phyloP scores from a whole-genome alignment of 108 stramenopile genomes.

The Stephanodiscus minutulus region DNA sequence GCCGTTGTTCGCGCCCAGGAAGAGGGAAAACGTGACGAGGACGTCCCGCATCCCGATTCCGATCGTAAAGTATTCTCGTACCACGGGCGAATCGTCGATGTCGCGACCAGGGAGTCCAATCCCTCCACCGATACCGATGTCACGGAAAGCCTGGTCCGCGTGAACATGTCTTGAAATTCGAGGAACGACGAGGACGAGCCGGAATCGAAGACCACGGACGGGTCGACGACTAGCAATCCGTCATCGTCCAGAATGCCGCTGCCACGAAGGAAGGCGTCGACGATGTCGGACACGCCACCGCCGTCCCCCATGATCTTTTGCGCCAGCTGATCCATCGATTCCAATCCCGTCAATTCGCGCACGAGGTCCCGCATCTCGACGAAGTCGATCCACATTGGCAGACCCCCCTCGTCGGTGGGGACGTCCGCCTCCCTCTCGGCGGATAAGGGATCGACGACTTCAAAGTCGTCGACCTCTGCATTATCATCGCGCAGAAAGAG shows the following conservation, averaged over 20 bases:
- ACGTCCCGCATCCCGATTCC: constrained; percentile 39
- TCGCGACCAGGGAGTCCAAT: constrained; percentile 42
- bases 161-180: constrained; percentile 6
- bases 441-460: constrained; percentile 3
- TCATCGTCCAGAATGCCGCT: constrained; percentile 30
- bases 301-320: neutral
- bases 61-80: constrained; percentile 43
- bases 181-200: constrained; percentile 1
- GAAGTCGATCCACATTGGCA: constrained; percentile 26
- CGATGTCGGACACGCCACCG: neutral
- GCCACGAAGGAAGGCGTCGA: constrained; percentile 28
- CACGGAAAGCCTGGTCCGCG: constrained; percentile 37
- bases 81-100: constrained; percentile 15
- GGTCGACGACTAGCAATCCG: constrained; percentile 43
- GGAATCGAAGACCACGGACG: constrained; percentile 16
- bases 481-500: neutral
- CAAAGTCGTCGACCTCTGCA: neutral
- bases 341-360: constrained; percentile 2
- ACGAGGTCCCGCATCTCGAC: constrained; percentile 13
- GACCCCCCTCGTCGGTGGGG: constrained; percentile 11
- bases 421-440: constrained; percentile 21
- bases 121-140: constrained; percentile 37
- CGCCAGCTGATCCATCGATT: constrained; percentile 2
- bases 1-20: constrained; percentile 43
- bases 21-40: constrained; percentile 36